Evolutionary conservation across 1,284 basidiomycete genomes (phyloP), one percentile per base, ranked within the genome.

Genomic region (Apiotrichum laibachii): DNA sequence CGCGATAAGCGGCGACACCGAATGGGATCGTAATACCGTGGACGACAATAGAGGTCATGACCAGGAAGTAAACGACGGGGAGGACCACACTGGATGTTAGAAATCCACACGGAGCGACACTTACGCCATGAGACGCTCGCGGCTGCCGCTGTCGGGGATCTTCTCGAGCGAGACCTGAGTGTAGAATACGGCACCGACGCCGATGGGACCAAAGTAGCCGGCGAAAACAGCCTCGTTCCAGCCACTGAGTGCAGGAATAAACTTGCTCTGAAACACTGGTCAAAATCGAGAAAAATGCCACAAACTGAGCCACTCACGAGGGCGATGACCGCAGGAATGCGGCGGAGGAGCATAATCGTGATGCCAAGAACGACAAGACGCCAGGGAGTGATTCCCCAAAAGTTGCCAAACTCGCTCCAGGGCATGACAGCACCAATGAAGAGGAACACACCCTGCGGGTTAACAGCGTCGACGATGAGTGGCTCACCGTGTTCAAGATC

Each of bases 371-470:
- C 85, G 49, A 94, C 80, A 21, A 97, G 81, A 34, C 91, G 82
- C 89, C 91, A 92, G 2, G 89, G 85, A 31, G 82, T 85, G 52
- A 96, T 79, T 37, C 79, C 75, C 63, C 78, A 80, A 59, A 79
- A 77, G 35, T 73, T 67, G 39, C 65, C 63, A 58, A 77, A 75
- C 34, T 77, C 60, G 8, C 26, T 21, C 76, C 76, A 96, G 0
- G 93, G 93, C 84, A 92, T 90, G 85, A 92, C 91, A 37, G 92
- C 90, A 61, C 92, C 92, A 57, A 95, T 86, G 72, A 87, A 95
- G 22, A 94, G 83, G 80, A 96, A 96, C 42, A 77, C 67, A 0
- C 67, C 78, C 73, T 76, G 52, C 0, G n/a, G 13, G 37, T 60
- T 31, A 58, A 53, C 8, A 6, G 8, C 4, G 5, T 5, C 15